Evolutionary conservation across 2,329 filamentous ascomycete species (phyloP).

Genomic region (Botrytis byssoidea): DNA sequence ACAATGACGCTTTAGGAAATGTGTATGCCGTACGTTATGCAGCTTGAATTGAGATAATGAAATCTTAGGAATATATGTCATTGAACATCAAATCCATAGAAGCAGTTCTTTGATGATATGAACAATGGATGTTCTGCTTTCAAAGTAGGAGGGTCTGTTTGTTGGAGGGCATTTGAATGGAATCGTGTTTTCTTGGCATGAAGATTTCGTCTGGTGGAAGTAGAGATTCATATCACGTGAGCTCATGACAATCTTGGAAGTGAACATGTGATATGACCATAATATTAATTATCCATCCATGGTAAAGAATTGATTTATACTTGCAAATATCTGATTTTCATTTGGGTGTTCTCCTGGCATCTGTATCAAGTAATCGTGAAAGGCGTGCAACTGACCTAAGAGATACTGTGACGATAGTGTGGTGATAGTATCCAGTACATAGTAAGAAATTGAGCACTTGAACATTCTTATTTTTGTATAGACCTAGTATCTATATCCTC

Average conservation of each 20-base stretch:
- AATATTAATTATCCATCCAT: neutral
- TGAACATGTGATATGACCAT: no score
- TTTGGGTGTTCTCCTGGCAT: neutral
- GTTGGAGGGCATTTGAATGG: neutral
- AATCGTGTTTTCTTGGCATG: neutral
- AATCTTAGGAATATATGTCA: constrained; percentile 12
- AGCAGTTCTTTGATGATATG: neutral
- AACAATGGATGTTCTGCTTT: constrained; percentile 19
- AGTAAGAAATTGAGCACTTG: neutral
- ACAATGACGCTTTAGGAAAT: constrained; percentile 18
- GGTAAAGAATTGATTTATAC: neutral
- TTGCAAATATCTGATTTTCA: neutral
- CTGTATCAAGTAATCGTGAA: neutral
- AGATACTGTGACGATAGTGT: neutral
- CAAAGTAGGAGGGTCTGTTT: neutral
- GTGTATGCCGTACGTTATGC: neutral
- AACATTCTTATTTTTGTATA: neutral
- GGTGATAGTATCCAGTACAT: neutral
- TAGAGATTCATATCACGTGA: neutral
- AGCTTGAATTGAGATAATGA: constrained; percentile 12
- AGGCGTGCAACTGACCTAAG: no score
- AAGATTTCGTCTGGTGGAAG: neutral
- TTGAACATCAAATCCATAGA: neutral
- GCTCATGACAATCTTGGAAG: neutral
- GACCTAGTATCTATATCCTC: no score